Evolutionary conservation across 441 rosid species (phyloP), one percentile per base, ranked within the genome.

Genomic region (Syzygium syzygioides): DNA sequence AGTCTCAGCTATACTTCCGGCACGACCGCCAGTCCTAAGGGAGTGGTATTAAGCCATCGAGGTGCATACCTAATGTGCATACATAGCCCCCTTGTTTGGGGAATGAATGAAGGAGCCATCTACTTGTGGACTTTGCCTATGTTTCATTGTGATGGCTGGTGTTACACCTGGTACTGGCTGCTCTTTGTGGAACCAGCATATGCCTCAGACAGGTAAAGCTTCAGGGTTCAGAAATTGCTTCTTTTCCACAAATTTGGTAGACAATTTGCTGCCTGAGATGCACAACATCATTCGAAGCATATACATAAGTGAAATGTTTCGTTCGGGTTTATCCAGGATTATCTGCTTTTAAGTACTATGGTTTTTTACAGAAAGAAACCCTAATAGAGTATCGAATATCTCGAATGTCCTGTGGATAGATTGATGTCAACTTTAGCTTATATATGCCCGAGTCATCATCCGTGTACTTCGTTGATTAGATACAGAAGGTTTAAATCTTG

Each of bases 91-190:
- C 88, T 97, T 64, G 88, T 92, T 37, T 96, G 99, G 98, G 96
- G 95, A 25, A 96, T 97, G 94, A 93, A 89, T 87, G 98, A 97
- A 90, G 98, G 98, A 62, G 91, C 95, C 89, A 90, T 94, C 10
- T 98, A 98, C 90, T 89, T 98, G 57, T 98, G 99, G 99, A 95
- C 98, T 86, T 93, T 97, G 52, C 99, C 99, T 0, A 96, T 97
- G 97, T 98, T 96, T 86, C 99, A 98, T 76, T 95, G 98, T 91
- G 95, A 96, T 89, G 98, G 99, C 28, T 97, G 99, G 99, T 91
- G 99, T 89, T 95, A 88, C 87, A 59, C 96, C 90, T 98, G 99
- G 99, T 55, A 15, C 94, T 97, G 34, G 98, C 97, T 54, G 98
- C 93, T 37, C 91, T 94, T 59, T 94, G 95, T 71, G 97, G 98